Evolutionary conservation across 148 eudicot species (phyloP), one percentile per base, ranked within the genome.

Genomic region (Rhododendron vialii): DNA sequence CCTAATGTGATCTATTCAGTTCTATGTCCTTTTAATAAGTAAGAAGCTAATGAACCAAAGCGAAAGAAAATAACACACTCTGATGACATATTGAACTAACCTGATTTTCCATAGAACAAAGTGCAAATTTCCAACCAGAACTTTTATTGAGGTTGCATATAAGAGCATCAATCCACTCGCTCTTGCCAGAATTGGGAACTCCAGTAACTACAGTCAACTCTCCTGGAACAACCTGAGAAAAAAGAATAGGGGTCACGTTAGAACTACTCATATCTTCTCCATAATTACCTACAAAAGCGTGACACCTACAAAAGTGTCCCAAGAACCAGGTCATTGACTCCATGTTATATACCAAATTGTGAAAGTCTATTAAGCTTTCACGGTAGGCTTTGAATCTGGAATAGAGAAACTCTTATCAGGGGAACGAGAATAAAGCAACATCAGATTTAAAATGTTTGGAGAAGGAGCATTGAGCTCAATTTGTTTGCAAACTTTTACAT

Each of bases 151-250:
- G 95, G 91, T 97, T 97, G 93, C 98, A 93, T 83, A 95, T 36
- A 45, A 97, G 93, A 84, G 99, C 96, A 91, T 97, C 99, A 89
- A 97, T 95, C 99, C 99, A 97, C 89, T 97, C 99, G 84, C 99
- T 97, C 92, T 97, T 97, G 83, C 99, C 99, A 51, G 99, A 95
- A 92, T 97, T 97, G 13, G 99, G 99, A 84, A 97, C 96, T 89
- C 99, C 99, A 5, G 98, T 95, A 65, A 97, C 98, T 84, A 97
- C 84, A 43, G 99, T 97, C 91, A 97, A 88, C 89, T 97, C 99
- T 87, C 99, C 99, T 43, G 99, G 99, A 79, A 97, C 98, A 83
- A 97, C 95, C 99, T 97, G 92, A 82, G 73, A 76, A 78, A 38
- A 79, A 33, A 38, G 28, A 15, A 81, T 24, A 20, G 74, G 5